Conservation (phyloP, 2,329 filamentous ascomycete genomes). For the Claviceps sp. region DNA sequence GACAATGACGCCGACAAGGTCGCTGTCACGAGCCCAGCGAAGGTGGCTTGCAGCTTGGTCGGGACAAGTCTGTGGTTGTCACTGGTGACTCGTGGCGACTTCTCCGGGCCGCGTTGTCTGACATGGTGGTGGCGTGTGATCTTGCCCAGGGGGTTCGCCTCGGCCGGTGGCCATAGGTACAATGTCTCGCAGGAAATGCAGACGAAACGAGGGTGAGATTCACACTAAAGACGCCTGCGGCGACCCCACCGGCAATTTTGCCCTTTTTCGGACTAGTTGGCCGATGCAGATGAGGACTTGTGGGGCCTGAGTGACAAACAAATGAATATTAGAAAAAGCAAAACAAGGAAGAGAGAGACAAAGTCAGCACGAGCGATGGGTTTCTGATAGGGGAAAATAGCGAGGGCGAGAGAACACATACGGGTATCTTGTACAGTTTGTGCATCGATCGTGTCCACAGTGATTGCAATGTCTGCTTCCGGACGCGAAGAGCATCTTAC, state of each 20-base stretch:
- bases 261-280: conserved; percentile 44
- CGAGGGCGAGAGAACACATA: conserved; percentile 32
- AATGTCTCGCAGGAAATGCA: conserved; percentile 51
- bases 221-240: conserved; percentile 46
- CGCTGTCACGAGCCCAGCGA: conserved; percentile 26
- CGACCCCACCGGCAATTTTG: conserved; percentile 60
- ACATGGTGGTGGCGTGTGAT: conserved; percentile 43
- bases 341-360: not conserved
- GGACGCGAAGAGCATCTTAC: conserved; percentile 46
- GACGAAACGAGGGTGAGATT: conserved; percentile 38
- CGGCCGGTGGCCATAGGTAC: conserved; percentile 27
- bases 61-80: conserved; percentile 23
- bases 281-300: not conserved
- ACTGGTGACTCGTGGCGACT: conserved; percentile 28
- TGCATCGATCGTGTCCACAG: conserved; percentile 65
- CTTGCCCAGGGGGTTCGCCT: conserved; percentile 21
- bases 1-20: not conserved
- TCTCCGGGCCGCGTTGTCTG: conserved; percentile 43
- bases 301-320: too few species aligned
- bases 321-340: not conserved
- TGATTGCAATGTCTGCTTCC: conserved; percentile 49
- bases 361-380: too few species aligned
- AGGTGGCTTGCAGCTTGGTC: conserved; percentile 40
- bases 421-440: conserved; percentile 68
- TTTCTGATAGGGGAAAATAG: not conserved